Evolutionary conservation across 2,329 filamentous ascomycete species (phyloP).

Genomic region (Emericellopsis atlantica): DNA sequence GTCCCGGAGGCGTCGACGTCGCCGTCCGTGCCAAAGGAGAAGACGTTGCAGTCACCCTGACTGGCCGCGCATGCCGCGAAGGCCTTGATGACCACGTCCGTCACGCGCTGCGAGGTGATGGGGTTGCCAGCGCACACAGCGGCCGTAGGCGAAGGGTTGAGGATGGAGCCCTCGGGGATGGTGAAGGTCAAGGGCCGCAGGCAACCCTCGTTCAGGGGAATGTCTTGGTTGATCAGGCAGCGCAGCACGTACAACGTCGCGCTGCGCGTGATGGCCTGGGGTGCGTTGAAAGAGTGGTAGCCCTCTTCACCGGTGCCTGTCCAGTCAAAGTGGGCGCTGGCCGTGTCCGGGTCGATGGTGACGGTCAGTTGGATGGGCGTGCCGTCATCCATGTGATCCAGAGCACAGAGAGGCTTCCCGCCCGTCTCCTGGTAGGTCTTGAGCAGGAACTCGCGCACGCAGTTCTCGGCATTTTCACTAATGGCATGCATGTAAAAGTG

Average conservation of each 20-base stretch:
- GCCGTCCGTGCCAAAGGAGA: conserved; percentile 62
- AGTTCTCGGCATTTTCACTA: no score
- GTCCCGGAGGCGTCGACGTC: conserved; percentile 11
- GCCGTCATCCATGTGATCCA: no score
- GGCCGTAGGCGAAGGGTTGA: conserved; percentile 52
- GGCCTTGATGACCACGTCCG: conserved; percentile 61
- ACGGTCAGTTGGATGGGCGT: no score
- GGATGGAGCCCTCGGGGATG: conserved; percentile 59
- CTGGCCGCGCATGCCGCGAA: conserved; percentile 63
- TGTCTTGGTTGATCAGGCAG: conserved; percentile 18
- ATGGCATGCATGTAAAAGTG: no score
- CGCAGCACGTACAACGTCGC: conserved; percentile 17
- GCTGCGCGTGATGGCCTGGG: conserved; percentile 4
- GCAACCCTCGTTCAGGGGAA: conserved; percentile 36
- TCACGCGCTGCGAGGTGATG: conserved; percentile 21
- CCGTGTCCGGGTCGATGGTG: no score
- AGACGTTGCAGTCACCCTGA: conserved; percentile 71
- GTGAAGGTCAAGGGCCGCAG: conserved; percentile 27
- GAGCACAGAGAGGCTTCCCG: no score
- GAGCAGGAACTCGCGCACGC: no score
- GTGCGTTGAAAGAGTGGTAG: conserved; percentile 13
- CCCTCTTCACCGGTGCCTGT: conserved; percentile 14
- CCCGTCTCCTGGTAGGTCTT: no score
- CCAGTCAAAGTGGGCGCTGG: conserved; percentile 55
- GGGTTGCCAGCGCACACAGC: conserved; percentile 14